Percentiles rank a stretch among this genome's conserved stretches.
These are phyloP conservation scores for Metschnikowia similis DNA, from an alignment of 805 yeast genomes.

Conservation along the genomic window DNA sequence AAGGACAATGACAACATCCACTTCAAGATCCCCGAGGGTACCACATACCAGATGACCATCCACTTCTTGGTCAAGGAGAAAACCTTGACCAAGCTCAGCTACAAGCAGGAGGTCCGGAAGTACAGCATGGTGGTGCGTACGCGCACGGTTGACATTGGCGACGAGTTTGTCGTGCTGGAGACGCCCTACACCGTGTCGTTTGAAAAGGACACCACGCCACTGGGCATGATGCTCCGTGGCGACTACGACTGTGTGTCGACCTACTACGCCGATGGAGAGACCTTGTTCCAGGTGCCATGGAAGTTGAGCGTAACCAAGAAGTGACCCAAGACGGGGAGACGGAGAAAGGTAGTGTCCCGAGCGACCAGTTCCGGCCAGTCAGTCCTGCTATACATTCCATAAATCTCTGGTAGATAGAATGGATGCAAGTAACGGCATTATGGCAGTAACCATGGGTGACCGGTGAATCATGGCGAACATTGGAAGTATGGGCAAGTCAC, in stretches of 20 bases:
- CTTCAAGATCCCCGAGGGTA: conserved; percentile 34
- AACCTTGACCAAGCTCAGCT: conserved; percentile 27
- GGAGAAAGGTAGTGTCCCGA: no score
- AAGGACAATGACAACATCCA: conserved; percentile 25
- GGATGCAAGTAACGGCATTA: no score
- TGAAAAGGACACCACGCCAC: conserved; percentile 35
- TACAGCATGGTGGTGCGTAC: conserved; percentile 31
- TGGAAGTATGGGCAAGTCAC: no score
- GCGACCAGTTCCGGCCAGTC: no score
- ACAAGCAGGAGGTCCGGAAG: conserved; percentile 34
- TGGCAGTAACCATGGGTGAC: no score
- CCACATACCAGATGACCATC: conserved; percentile 30
- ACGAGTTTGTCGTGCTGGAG: conserved; percentile 29
- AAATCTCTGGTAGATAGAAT: no score
- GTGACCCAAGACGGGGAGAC: background rate
- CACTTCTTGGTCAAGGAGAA: conserved; percentile 29
- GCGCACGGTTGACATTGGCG: conserved; percentile 29
- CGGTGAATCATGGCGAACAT: no score
- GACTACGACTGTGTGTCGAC: conserved; percentile 27
- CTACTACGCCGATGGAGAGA: conserved; percentile 31
- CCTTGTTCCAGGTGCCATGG: conserved; percentile 29
- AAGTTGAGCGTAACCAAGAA: conserved; percentile 29
- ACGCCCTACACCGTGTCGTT: conserved; percentile 28
- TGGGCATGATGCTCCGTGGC: conserved; percentile 38
- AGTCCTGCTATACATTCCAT: no score